Base-by-base conservation (phyloP, 257 asterid genomes). In the Ajuga chamaepitys region DNA sequence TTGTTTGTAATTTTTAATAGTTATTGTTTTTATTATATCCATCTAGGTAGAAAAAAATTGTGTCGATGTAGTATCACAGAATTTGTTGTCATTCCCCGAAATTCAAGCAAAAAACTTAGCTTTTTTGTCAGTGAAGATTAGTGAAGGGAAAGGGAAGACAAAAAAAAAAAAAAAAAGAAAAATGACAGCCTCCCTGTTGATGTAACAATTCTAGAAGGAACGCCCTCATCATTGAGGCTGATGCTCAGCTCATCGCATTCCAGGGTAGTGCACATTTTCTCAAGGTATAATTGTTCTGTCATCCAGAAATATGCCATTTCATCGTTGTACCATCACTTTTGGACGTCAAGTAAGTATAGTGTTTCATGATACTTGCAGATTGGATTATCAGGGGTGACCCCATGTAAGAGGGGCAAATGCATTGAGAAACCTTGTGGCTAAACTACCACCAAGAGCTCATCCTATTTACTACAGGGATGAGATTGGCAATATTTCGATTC, bases 401-500 rank as follows among this genome's bases (percentile, higher is more conserved):
- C 88, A 88, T 67, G 58, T 78, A 53, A 79, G 95, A 86, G 97
- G 99, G 56, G 90, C 95, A 53, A 80, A 95, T 1, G 91, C 93
- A 58, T 75, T 94, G 59, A 82, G 87, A 60, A 74, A 76, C 56
- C 88, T 90, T 66, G 77, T 86, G 64, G 96, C 95, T 54, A 88
- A 71, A 71, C 81, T 94, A 61, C 97, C 99, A 9, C 80, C 95
- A 20, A 79, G 97, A 75, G 96, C 96, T 60, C 99, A 89, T 76
- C 90, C 99, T 66, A 80, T 94, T 53, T 94, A 90, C 76, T 94
- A 88, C 78, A 90, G 97, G 75, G 99, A 94, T 74, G 96, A 94
- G 67, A 94, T 94, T 22, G 99, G 99, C 67, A 94, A 94, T 63
- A 90, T 90, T 59, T 94, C 99, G 28, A 94, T 97, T 70, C 86